phyloP scores from a whole-genome alignment of 768 basidiomycete genomes.

The Russula dissimulans region DNA sequence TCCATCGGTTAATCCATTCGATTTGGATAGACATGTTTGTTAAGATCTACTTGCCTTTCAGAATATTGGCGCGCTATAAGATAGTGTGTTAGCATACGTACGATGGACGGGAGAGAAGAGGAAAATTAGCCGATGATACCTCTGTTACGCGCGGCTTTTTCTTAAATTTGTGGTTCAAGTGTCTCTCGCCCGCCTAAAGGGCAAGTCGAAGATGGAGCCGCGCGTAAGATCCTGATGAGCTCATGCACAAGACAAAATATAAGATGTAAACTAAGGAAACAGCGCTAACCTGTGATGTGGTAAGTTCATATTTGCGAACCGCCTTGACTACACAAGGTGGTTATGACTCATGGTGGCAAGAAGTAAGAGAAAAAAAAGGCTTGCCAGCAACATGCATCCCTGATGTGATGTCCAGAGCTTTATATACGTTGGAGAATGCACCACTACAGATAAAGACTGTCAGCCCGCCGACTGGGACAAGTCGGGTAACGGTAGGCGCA shows the following conservation, averaged over 20 bases:
- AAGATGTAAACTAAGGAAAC: slow-evolving; percentile 25
- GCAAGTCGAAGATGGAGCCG: slow-evolving; percentile 19
- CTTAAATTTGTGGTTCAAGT: slow-evolving; percentile 90
- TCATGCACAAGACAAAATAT: slow-evolving; percentile 18
- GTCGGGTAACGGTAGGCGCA: slow-evolving; percentile 34
- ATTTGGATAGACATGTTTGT: neutral
- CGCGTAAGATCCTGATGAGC: slow-evolving; percentile 21
- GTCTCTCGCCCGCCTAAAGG: slow-evolving; percentile 78
- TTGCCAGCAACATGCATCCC: slow-evolving; percentile 77
- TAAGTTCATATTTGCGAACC: slow-evolving; percentile 88
- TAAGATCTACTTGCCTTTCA: slow-evolving; percentile 59
- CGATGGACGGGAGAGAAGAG: slow-evolving; percentile 17
- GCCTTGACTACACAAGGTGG: slow-evolving; percentile 60
- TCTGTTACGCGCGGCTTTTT: slow-evolving; percentile 97
- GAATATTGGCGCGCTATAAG: slow-evolving; percentile 86
- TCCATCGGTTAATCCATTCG: neutral
- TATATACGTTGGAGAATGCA: slow-evolving; percentile 98
- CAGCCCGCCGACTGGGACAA: slow-evolving; percentile 14
- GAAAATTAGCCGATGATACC: slow-evolving; percentile 47
- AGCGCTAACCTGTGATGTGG: slow-evolving; percentile 76
- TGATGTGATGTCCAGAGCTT: slow-evolving; percentile 67
- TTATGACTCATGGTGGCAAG: slow-evolving; percentile 18
- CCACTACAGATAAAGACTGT: slow-evolving; percentile 42
- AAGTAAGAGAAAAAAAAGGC: slow-evolving; percentile 25
- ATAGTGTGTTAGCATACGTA: slow-evolving; percentile 20